Base-by-base conservation (phyloP, 2,329 filamentous ascomycete species). In the Penicillium psychrosexuale region DNA sequence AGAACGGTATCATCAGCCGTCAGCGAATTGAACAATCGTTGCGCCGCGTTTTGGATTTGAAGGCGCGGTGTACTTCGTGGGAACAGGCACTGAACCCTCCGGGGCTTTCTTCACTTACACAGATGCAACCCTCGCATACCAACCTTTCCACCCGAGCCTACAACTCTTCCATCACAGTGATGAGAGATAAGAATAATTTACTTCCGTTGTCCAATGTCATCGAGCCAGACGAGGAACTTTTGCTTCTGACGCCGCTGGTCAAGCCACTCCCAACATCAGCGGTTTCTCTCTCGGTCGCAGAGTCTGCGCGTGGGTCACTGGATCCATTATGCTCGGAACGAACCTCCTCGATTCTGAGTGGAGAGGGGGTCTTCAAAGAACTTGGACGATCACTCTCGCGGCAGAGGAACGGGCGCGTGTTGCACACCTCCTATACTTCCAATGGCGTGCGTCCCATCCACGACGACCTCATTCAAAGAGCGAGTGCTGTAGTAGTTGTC, bases 351-450 rank as follows among this genome's bases (percentile, higher is more conserved):
- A 78, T 96, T 19, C 91, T 96, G 87, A 96, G 89, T 62, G 93
- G 93, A 28, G 93, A 97, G 74, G 87, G 89, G 30, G 91, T 97
- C 0, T 97, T 97, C 66, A 83, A 91, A 64, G 91, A 96, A 69
- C 81, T 97, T 24, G 93, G 93, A 1, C 84, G 90, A 63, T 90
- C 90, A 7, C 77, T 97, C n/a, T 92, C 93, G 11, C 83, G 93
- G 49, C 89, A 91, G 61, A 82, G 92, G 22, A 91, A 89, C 63
- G 91, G 92, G 19, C 90, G 94, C 66, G 84, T 97, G 6, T 78
- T 97, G 15, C 91, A 97, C 71, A 96, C 93, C 1, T 97, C 92
- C 12, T 97, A 97, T 69, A 97, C 93, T 0, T 90, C 91, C 1
- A 96, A 96, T 64, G 92, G 92, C 13, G 87, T 97, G 3, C 83